A percentile compares a stretch with the other conserved stretches of the same genome.
Conservation (phyloP, 2,329 filamentous ascomycete species). For the Neobulgaria alba region DNA sequence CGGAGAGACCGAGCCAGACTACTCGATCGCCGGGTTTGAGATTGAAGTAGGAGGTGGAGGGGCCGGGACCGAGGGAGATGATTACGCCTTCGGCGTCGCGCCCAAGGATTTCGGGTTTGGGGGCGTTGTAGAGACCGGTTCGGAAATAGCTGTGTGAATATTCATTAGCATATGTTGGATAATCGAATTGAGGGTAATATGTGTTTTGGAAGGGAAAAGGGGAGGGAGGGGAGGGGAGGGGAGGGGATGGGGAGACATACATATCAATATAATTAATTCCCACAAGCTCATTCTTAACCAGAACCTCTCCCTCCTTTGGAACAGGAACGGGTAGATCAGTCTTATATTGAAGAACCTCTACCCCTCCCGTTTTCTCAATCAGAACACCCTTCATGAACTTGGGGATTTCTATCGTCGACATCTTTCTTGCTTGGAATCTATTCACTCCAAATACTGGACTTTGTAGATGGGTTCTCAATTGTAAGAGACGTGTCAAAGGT, state of each 20-base stretch:
- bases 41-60: constrained; percentile 40
- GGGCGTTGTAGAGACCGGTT: constrained; percentile 66
- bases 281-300: constrained; percentile 71
- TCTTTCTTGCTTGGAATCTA: no score
- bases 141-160: constrained; percentile 61
- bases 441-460: no score
- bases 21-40: constrained; percentile 62
- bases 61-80: constrained; percentile 49
- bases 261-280: constrained; percentile 89
- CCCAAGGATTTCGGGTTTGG: constrained; percentile 67
- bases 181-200: not conserved
- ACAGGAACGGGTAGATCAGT: constrained; percentile 63
- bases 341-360: constrained; percentile 63
- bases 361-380: constrained; percentile 63
- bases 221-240: not conserved
- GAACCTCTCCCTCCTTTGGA: constrained; percentile 59
- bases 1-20: constrained; percentile 50
- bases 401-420: no score
- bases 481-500: no score
- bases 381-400: constrained; percentile 52
- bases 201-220: not conserved
- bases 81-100: constrained; percentile 71
- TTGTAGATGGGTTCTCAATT: no score
- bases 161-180: constrained; percentile 2
- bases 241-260: constrained; percentile 30